phyloP scores from a whole-genome alignment of 2,329 filamentous ascomycete genomes.

The Colletotrichum acutatum region DNA sequence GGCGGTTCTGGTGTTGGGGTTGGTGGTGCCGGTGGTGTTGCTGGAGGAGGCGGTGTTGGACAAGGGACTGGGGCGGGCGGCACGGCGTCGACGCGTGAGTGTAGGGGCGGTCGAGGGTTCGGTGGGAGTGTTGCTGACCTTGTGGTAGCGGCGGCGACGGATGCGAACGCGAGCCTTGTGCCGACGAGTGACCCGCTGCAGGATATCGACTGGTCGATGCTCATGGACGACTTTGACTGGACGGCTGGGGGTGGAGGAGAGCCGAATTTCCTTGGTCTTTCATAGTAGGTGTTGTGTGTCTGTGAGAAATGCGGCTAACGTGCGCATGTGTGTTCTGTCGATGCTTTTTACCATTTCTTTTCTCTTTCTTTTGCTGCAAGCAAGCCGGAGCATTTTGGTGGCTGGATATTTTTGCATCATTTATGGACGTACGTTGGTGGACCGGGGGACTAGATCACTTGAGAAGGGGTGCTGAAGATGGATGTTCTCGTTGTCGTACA shows the following conservation, averaged over 20 bases:
- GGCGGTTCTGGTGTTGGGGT: background rate
- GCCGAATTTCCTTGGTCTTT: slow-evolving; percentile 31
- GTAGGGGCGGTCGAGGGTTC: background rate
- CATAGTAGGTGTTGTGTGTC: slow-evolving; percentile 1
- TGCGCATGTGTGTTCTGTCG: background rate
- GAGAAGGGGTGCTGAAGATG: background rate
- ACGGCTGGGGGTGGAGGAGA: slow-evolving; percentile 35
- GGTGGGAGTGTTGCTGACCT: slow-evolving; percentile 30
- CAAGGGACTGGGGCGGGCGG: slow-evolving; percentile 20
- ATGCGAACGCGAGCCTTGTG: slow-evolving; percentile 15
- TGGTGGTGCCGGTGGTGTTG: background rate
- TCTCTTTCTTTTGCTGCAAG: background rate
- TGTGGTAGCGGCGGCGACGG: slow-evolving; percentile 22
- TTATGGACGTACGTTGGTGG: background rate
- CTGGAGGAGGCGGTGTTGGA: slow-evolving; percentile 28
- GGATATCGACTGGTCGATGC: slow-evolving; percentile 61
- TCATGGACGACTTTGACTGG: slow-evolving; percentile 64
- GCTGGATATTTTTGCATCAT: background rate
- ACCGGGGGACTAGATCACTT: background rate
- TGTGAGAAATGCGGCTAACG: background rate
- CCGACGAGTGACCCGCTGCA: slow-evolving; percentile 49
- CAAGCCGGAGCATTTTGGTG: background rate
- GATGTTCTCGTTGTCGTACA: background rate
- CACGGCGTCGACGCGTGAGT: slow-evolving; percentile 28
- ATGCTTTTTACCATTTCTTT: background rate